These are phyloP conservation scores for Tuber aestivum DNA, from an alignment of 495 filamentous ascomycete genomes.

Conservation along the genomic window DNA sequence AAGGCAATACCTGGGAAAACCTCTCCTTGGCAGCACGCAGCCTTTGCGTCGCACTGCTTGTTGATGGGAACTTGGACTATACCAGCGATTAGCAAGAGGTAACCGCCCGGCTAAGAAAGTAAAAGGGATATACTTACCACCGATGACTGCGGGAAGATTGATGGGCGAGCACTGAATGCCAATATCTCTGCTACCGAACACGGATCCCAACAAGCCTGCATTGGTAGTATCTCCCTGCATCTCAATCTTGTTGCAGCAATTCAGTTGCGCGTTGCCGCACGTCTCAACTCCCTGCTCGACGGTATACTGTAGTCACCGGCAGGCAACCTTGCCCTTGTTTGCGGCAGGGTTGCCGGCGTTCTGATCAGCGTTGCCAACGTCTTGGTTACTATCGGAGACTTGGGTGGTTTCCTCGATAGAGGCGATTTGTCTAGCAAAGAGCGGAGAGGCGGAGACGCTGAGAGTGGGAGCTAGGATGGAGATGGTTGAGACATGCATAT, in stretches of 20 bases:
- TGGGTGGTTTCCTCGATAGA: conserved; percentile 13
- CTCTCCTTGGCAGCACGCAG: conserved; percentile 32
- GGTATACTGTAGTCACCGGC: conserved; percentile 22
- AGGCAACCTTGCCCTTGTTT: conserved; percentile 25
- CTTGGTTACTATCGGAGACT: conserved; percentile 20
- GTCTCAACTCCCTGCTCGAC: conserved; percentile 34
- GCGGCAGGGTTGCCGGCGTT: conserved; percentile 26
- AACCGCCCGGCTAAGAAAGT: too few relatives aligned
- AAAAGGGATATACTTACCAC: conserved; percentile 12
- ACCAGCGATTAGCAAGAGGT: conserved; percentile 3
- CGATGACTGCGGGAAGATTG: conserved; percentile 22
- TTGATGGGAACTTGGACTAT: conserved; percentile 31
- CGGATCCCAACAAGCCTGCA: conserved; percentile 17
- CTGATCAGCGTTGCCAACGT: conserved; percentile 37
- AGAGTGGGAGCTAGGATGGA: conserved; percentile 22
- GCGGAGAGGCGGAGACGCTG: conserved; percentile 16
- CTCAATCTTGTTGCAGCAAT: conserved; percentile 38
- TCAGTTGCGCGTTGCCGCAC: conserved; percentile 32
- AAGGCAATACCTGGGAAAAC: conserved; percentile 23
- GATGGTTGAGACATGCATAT: conserved; percentile 24
- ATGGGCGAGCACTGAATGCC: conserved; percentile 30
- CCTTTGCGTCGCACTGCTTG: conserved; percentile 34
- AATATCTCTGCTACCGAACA: conserved; percentile 29
- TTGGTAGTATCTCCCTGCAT: conserved; percentile 34
- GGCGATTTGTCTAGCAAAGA: conserved; percentile 14